These are phyloP conservation scores for Malassezia slooffiae DNA, from an alignment of 1,284 basidiomycete genomes.

Conservation along the genomic window DNA sequence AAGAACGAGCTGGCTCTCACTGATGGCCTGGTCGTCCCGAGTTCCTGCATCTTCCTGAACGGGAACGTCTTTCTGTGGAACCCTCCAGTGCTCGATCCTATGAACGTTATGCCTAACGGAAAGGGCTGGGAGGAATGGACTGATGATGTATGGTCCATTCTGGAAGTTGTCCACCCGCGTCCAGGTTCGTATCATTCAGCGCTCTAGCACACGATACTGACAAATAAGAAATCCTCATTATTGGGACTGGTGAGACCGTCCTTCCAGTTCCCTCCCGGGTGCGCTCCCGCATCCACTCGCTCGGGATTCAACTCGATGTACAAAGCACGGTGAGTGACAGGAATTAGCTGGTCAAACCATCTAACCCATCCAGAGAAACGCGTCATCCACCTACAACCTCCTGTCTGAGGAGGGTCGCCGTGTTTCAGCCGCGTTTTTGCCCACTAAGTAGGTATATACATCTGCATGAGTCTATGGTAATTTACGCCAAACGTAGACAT, in stretches of 20 bases:
- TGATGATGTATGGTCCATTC: conserved; percentile 63
- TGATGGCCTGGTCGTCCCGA: conserved; percentile 60
- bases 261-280: conserved; percentile 61
- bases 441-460: conserved; percentile 38
- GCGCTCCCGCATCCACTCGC: conserved; percentile 58
- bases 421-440: conserved; percentile 77
- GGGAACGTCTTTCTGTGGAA: conserved; percentile 82
- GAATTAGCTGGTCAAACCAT: too few relatives aligned
- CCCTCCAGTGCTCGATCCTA: conserved; percentile 56
- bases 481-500: conserved; percentile 7
- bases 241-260: conserved; percentile 69
- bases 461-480: conserved; percentile 4
- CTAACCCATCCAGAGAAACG: conserved; percentile 58
- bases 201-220: conserved; percentile 45
- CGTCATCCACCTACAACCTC: conserved; percentile 83
- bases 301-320: conserved; percentile 77
- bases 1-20: conserved; percentile 17
- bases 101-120: conserved; percentile 26
- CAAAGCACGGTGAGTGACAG: conserved; percentile 69
- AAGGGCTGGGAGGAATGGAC: conserved; percentile 54
- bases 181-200: conserved; percentile 57
- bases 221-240: conserved; percentile 76
- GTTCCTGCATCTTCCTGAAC: conserved; percentile 68
- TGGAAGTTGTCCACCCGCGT: conserved; percentile 68
- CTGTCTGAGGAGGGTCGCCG: conserved; percentile 78